These are phyloP conservation scores for Paraglomus brasilianum DNA, from an alignment of 192 early-diverging fungal genomes.

Conservation along the genomic window DNA sequence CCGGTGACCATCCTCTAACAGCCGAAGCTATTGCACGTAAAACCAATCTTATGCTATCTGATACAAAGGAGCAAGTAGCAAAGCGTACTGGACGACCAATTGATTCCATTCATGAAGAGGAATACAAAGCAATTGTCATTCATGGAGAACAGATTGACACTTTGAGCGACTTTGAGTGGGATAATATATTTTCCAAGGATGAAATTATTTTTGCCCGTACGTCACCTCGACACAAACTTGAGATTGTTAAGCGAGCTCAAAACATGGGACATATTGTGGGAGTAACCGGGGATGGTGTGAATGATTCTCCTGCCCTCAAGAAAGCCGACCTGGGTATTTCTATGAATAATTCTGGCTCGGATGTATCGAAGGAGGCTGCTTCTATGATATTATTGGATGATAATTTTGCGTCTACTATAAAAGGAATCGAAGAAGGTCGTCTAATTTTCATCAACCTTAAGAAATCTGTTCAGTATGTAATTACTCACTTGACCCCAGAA, in stretches of 20 bases:
- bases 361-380: constrained; percentile 95
- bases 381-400: constrained; percentile 97
- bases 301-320: constrained; percentile 94
- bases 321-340: constrained; percentile 97
- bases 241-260: constrained; percentile 94
- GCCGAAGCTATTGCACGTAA: constrained; percentile 96
- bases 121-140: constrained; percentile 87
- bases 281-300: constrained; percentile 96
- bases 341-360: constrained; percentile 93
- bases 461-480: constrained; percentile 91
- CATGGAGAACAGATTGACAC: constrained; percentile 87
- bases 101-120: constrained; percentile 70
- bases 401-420: constrained; percentile 94
- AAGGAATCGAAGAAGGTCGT: constrained; percentile 92
- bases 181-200: constrained; percentile 87
- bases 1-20: constrained; percentile 94
- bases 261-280: constrained; percentile 93
- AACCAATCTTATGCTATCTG: constrained; percentile 90
- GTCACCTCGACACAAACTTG: constrained; percentile 93
- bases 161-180: constrained; percentile 86
- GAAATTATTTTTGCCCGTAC: constrained; percentile 98
- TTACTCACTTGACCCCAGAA: constrained; percentile 90
- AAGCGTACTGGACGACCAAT: constrained; percentile 59
- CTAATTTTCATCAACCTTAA: constrained; percentile 95
- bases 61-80: constrained; percentile 81